phyloP scores from a whole-genome alignment of 2,329 filamentous ascomycete species.

The Paraphoma chrysanthemicola region DNA sequence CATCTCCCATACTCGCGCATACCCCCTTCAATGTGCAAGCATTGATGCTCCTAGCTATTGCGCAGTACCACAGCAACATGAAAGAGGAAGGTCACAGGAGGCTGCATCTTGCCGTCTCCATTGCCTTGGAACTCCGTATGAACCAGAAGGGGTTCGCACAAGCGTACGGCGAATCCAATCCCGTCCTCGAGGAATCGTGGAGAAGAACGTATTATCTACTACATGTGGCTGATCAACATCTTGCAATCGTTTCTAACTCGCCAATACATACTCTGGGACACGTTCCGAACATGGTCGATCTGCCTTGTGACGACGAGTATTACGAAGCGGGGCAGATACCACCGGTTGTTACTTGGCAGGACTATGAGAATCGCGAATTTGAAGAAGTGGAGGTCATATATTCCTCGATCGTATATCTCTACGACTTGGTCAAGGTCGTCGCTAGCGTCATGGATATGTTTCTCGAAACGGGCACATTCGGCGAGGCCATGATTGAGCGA shows the following conservation, averaged over 20 bases:
- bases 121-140: slow-evolving; percentile 80
- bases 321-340: slow-evolving; percentile 55
- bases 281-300: slow-evolving; percentile 68
- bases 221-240: slow-evolving; percentile 78
- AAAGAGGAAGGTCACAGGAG: slow-evolving; percentile 70
- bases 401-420: slow-evolving; percentile 83
- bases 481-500: slow-evolving; percentile 68
- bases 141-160: slow-evolving; percentile 73
- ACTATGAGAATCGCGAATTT: slow-evolving; percentile 79
- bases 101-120: slow-evolving; percentile 68
- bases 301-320: slow-evolving; percentile 82
- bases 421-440: slow-evolving; percentile 75
- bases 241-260: slow-evolving; percentile 77
- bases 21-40: slow-evolving; percentile 72
- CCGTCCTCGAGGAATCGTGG: slow-evolving; percentile 80
- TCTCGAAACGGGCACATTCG: slow-evolving; percentile 24
- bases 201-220: slow-evolving; percentile 87
- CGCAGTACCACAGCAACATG: slow-evolving; percentile 80
- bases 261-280: slow-evolving; percentile 72
- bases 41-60: slow-evolving; percentile 76
- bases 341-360: slow-evolving; percentile 61
- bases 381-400: slow-evolving; percentile 73
- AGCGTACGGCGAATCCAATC: slow-evolving; percentile 67
- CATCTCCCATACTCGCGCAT: slow-evolving; percentile 19
- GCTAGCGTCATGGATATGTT: slow-evolving; percentile 66